Evolutionary conservation across 2,329 filamentous ascomycete genomes (phyloP).

Genomic region (Alternaria burnsii): DNA sequence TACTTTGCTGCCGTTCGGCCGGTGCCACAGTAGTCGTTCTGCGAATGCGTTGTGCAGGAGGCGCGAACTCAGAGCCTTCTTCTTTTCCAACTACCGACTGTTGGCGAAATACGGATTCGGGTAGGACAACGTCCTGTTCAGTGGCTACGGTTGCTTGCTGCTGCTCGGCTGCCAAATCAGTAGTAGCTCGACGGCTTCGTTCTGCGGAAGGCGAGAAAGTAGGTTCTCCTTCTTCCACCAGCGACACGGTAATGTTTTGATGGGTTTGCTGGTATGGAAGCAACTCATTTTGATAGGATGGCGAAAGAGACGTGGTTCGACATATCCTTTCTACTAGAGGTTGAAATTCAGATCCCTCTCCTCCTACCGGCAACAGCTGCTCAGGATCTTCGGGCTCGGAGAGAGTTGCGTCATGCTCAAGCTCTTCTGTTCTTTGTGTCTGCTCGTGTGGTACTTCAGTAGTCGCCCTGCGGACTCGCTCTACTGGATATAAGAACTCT

Average conservation of each 20-base stretch:
- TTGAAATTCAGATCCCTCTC: neutral
- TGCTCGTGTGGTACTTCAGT: neutral
- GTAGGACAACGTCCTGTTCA: neutral
- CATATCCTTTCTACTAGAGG: neutral
- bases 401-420: neutral
- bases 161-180: neutral
- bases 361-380: neutral
- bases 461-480: neutral
- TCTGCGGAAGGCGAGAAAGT: neutral
- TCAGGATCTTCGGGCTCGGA: neutral
- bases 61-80: neutral
- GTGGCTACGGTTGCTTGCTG: neutral
- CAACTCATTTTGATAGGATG: neutral
- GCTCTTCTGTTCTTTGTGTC: neutral
- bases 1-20: neutral
- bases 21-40: neutral
- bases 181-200: neutral
- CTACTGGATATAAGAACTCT: neutral
- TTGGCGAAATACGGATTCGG: neutral
- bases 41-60: neutral
- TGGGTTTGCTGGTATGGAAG: neutral
- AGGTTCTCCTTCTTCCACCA: neutral
- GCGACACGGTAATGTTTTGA: neutral
- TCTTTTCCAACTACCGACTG: neutral
- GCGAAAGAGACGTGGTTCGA: neutral